Conservation (phyloP, 1,284 basidiomycete species). For the Cryptococcus wingfieldii region DNA sequence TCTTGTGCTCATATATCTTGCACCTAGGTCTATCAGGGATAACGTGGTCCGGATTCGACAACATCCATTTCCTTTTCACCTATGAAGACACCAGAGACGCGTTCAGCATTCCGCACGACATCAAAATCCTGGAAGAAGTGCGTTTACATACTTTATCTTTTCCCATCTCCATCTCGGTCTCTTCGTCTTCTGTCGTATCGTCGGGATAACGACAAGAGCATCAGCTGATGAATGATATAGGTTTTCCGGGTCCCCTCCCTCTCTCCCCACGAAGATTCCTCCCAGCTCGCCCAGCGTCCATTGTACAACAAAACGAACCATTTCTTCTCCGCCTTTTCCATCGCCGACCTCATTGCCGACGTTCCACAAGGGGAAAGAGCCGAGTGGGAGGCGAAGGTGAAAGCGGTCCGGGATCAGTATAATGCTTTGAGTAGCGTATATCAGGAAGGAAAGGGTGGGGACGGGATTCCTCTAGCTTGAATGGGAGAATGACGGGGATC, state of each 20-base stretch:
- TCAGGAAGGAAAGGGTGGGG: constrained; percentile 22
- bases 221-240: constrained; percentile 3
- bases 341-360: constrained; percentile 20
- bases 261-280: constrained; percentile 8
- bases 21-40: constrained; percentile 28
- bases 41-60: constrained; percentile 35
- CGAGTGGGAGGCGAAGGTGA: constrained; percentile 6
- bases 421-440: constrained; percentile 19
- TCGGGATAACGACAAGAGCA: background rate
- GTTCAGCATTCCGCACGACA: constrained; percentile 33
- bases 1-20: background rate
- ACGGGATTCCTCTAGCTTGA: constrained; percentile 25
- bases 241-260: constrained; percentile 22
- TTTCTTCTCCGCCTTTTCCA: constrained; percentile 22
- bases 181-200: background rate
- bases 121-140: constrained; percentile 28
- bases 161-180: background rate
- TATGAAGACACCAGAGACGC: constrained; percentile 28
- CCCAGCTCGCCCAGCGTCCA: constrained; percentile 12
- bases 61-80: constrained; percentile 28
- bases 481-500: too few species aligned
- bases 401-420: constrained; percentile 17
- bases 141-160: background rate
- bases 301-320: constrained; percentile 28
- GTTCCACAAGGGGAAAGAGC: constrained; percentile 10